Evolutionary conservation across 83 land plant genomes (phyloP), one percentile per base, ranked within the genome.

Genomic region (Diphasiastrum complanatum): DNA sequence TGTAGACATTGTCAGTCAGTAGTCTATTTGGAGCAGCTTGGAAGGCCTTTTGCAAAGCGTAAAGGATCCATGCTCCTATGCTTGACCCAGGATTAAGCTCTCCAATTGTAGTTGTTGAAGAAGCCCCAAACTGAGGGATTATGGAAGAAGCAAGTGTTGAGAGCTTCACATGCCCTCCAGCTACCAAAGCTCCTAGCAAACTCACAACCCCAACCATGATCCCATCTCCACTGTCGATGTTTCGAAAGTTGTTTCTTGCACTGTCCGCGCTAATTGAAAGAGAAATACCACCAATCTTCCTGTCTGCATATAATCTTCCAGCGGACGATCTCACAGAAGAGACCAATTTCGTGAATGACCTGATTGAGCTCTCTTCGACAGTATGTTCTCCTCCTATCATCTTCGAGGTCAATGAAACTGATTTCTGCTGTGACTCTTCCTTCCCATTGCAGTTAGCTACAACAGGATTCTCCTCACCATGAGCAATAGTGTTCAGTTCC

Each of bases 41-140:
- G 45, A 93, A 82, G 48, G 96, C 96, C 73, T 89, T 79, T 60
- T 86, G 84, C 53, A 93, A 68, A 47, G 96, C 96, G 84, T 83
- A 93, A 36, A 93, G 72, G 29, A 93, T 61, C 75, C 93, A 78
- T 51, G 80, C 70, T 62, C 82, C 48, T 12, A 53, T 40, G 33
- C 48, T 65, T 40, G 51, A 19, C 16, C 53, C 64, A 25, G 64
- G 45, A 30, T 19, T 47, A 46, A 45, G 27, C 62, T 51, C 73
- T 36, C 64, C 66, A 49, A 33, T 33, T 10, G 51, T 16, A 14
- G 54, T 33, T 19, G 34, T 62, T 40, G 33, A 16, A 25, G 46
- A n/a, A n/a, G n/a, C n/a, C n/a, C 8, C 43, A 40, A 38, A 58
- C 43, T 80, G 20, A 10, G 45, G 1, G 32, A 45, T 67, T 34